Base-by-base conservation (phyloP, 352 stramenopile genomes). In the Globisporangium mamillatum region DNA sequence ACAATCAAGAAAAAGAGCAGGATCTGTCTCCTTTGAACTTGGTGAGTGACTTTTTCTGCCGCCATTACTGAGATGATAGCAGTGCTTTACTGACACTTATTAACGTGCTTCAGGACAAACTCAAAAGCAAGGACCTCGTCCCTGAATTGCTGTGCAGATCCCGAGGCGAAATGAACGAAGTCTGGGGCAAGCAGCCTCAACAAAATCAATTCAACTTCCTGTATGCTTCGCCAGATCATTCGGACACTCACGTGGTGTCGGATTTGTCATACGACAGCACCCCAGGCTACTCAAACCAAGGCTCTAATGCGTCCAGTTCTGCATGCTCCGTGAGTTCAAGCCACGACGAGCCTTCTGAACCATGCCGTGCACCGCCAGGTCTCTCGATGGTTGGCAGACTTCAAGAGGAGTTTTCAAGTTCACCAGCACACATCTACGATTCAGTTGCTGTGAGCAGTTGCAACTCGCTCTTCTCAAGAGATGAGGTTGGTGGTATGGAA, bases 351-450 rank as follows among this genome's bases (percentile, higher is more conserved):
- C 73, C 65, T 52, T 12, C 54, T 74, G 62, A 61, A 50, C 62
- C 44, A 1, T 70, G 67, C 52, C 58, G 72, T 60, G 36, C 73
- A 8, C 74, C 79, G 9, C 73, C 79, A 1, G 75, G 79, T 36
- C 75, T 90, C 71, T 84, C 85, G 0, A 72, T 92, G 29, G 81
- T 93, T 41, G 85, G 91, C 60, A 83, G 83, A 46, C 90, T 94
- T 25, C 82, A 94, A 78, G 84, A 92, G 67, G 86, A 93, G 57
- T 93, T 94, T 32, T 81, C 86, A 16, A 74, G 85, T 25, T 92
- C 81, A 0, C 87, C 87, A 60, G 90, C 82, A 1, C 84, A 77
- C 0, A 80, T 88, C 29, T 93, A 87, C 52, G 82, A 77, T 22
- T 32, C 50, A 10, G 61, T 64, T 7, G 7, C 60, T 22, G 58